phyloP scores from a whole-genome alignment of 2,329 filamentous ascomycete species.

The Sclerotinia subarctica region DNA sequence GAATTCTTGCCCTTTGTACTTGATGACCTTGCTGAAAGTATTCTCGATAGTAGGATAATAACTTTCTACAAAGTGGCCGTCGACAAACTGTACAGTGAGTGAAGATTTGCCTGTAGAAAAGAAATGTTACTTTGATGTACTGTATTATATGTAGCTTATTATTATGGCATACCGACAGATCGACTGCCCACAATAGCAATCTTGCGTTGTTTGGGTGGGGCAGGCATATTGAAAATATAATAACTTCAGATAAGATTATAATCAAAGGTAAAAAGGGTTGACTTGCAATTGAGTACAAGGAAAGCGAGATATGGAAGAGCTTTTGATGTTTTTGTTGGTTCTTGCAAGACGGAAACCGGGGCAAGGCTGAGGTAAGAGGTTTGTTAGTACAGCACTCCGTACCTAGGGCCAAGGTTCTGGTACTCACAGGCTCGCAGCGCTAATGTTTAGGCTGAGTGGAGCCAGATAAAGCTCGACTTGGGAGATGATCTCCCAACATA shows the following conservation, averaged over 20 bases:
- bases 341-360: neutral
- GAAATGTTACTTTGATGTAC: conserved; percentile 5
- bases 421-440: neutral
- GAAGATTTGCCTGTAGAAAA: conserved; percentile 80
- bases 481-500: conserved; percentile 2
- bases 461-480: conserved; percentile 11
- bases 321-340: conserved; percentile 14
- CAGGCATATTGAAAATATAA: conserved; percentile 29
- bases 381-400: neutral
- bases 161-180: conserved; percentile 69
- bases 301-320: conserved; percentile 5
- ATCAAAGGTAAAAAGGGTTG: neutral
- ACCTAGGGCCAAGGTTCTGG: neutral
- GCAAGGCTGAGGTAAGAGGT: conserved; percentile 9
- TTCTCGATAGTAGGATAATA: conserved; percentile 99
- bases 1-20: conserved; percentile 88
- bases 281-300: neutral
- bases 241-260: neutral
- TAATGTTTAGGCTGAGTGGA: conserved; percentile 17
- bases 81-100: conserved; percentile 93
- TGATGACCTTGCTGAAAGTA: conserved; percentile 94
- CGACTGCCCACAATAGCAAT: conserved; percentile 94
- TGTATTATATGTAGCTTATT: conserved; percentile 22
- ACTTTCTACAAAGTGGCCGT: conserved; percentile 96
- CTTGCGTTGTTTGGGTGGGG: conserved; percentile 75